Conservation (phyloP, 768 basidiomycete species). For the Termitomyces sp. region DNA sequence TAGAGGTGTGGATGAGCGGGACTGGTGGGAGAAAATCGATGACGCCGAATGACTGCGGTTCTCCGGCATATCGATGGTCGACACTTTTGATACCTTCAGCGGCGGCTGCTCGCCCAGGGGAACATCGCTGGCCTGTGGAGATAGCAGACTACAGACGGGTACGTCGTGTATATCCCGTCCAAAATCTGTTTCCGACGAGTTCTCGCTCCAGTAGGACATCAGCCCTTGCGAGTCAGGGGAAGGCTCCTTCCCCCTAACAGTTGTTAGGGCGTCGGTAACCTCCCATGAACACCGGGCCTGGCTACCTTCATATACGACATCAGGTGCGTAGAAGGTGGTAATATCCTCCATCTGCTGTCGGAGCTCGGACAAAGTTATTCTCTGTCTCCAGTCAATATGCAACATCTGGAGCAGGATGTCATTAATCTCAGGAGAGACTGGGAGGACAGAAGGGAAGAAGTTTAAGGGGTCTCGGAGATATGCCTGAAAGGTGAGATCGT, state of each 20-base stretch:
- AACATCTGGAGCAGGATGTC: conserved; percentile 70
- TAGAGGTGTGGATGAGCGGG: conserved; percentile 10
- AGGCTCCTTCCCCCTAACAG: conserved; percentile 8
- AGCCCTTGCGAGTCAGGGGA: conserved; percentile 3
- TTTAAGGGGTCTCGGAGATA: conserved; percentile 71
- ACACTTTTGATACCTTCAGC: background rate
- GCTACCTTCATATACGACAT: conserved; percentile 73
- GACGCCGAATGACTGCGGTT: conserved; percentile 4
- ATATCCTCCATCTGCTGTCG: conserved; percentile 52
- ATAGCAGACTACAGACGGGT: background rate
- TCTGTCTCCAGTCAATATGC: conserved; percentile 59
- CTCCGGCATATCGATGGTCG: background rate
- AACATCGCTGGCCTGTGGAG: conserved; percentile 3
- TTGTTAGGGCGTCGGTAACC: conserved; percentile 44
- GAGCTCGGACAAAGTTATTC: conserved; percentile 46
- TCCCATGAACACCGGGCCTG: conserved; percentile 79
- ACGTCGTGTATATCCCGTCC: background rate
- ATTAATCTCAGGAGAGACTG: conserved; percentile 72
- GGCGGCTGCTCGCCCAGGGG: background rate
- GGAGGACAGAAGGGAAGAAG: conserved; percentile 83
- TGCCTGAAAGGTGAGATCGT: conserved; percentile 86
- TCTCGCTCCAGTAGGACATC: conserved; percentile 17
- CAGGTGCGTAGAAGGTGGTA: conserved; percentile 64
- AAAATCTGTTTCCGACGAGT: conserved; percentile 7
- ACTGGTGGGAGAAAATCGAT: conserved; percentile 6